Evolutionary conservation across 208 protist species (phyloP).

Genomic region (Acanthamoeba lenticulata): DNA sequence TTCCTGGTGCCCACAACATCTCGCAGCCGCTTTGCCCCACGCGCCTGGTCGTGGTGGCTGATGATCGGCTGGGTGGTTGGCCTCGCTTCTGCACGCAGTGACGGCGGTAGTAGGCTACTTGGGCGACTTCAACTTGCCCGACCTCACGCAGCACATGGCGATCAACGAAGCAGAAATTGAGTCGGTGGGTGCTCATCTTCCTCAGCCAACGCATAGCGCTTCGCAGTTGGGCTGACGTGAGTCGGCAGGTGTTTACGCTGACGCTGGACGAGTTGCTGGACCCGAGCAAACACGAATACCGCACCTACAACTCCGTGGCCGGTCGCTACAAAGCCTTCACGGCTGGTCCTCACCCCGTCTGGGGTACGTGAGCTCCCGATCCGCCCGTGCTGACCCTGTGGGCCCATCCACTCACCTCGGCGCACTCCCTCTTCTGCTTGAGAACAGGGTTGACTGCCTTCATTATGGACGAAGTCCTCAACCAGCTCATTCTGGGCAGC

Average conservation of each 20-base stretch:
- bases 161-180: background rate
- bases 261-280: slow-evolving; percentile 34
- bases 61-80: background rate
- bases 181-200: background rate
- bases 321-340: slow-evolving; percentile 4
- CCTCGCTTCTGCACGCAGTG: background rate
- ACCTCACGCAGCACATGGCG: background rate
- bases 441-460: slow-evolving; percentile 7
- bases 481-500: background rate
- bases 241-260: slow-evolving; percentile 48
- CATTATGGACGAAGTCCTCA: slow-evolving; percentile 39
- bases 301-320: background rate
- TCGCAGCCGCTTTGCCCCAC: too few species aligned
- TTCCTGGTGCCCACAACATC: background rate
- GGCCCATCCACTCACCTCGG: background rate
- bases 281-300: slow-evolving; percentile 32
- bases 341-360: background rate
- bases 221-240: background rate
- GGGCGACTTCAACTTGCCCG: slow-evolving; percentile 24
- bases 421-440: background rate
- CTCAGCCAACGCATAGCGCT: background rate
- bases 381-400: background rate
- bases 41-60: too few species aligned
- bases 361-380: background rate
- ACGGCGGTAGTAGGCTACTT: slow-evolving; percentile 36